These are phyloP conservation scores for barley (Hordeum vulgare) DNA, from an alignment of 176 grass and related monocot species.

Conservation along the genomic window DNA sequence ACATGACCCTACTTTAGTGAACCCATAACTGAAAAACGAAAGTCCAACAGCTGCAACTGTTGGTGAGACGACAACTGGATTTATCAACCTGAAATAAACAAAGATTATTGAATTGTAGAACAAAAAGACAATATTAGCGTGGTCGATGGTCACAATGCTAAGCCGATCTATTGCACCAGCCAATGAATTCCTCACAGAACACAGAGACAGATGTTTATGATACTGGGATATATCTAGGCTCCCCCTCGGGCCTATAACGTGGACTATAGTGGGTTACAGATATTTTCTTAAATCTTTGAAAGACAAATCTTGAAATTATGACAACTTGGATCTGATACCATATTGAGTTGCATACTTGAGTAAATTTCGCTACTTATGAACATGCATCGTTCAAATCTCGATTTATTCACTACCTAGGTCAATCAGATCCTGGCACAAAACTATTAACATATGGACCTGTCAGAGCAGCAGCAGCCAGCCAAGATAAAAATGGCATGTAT, in stretches of 20 bases:
- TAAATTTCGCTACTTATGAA: not conserved
- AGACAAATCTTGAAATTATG: not conserved
- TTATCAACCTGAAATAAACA: slow-evolving; percentile 84
- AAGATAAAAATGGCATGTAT: not conserved
- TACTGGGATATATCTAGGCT: not conserved
- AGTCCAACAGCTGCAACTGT: slow-evolving; percentile 92
- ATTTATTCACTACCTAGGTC: not conserved
- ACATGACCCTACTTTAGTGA: slow-evolving; percentile 76
- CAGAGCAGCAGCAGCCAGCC: not conserved
- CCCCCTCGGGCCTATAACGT: not conserved
- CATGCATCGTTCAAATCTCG: not conserved
- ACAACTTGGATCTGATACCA: not conserved
- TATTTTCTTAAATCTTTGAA: not conserved
- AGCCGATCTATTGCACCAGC: not conserved
- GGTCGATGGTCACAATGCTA: not conserved
- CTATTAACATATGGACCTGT: not conserved
- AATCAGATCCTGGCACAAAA: not conserved
- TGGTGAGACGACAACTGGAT: slow-evolving; percentile 85
- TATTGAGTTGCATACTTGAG: not conserved
- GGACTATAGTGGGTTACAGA: not conserved
- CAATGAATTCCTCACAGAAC: not conserved
- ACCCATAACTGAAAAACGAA: slow-evolving; percentile 97
- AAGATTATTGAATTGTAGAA: not conserved
- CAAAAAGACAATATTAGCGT: not conserved
- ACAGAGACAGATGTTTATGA: not conserved